Evolutionary conservation across 164 flowering plant genomes (phyloP).

Genomic region (Amborella trichopoda): DNA sequence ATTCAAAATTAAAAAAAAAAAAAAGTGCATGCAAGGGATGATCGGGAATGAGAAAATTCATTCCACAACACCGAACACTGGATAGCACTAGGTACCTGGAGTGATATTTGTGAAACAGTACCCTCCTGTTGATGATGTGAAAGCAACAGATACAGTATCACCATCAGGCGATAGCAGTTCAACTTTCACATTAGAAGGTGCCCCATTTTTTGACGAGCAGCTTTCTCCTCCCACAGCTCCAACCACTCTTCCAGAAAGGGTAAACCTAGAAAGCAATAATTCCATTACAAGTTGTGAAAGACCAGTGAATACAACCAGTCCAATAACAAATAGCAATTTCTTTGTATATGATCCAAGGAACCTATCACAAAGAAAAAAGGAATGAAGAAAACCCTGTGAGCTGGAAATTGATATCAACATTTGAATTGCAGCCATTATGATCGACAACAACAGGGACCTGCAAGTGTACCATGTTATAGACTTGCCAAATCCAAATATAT

Average conservation of each 20-base stretch:
- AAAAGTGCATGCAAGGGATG: background rate
- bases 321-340: background rate
- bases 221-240: conserved; percentile 94
- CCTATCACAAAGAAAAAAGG: conserved; percentile 1
- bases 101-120: conserved; percentile 62
- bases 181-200: conserved; percentile 70
- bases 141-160: conserved; percentile 49
- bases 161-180: conserved; percentile 58
- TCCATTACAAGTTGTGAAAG: background rate
- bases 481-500: no score
- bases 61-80: background rate
- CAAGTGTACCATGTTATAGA: no score
- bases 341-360: background rate
- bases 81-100: conserved; percentile 56
- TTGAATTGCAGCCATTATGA: conserved; percentile 76
- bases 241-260: conserved; percentile 72
- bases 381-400: conserved; percentile 98
- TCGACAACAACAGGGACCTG: conserved; percentile 87
- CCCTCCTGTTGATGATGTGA: conserved; percentile 50
- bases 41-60: background rate
- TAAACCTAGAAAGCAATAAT: conserved; percentile 40
- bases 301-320: conserved; percentile 1
- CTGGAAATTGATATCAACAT: conserved; percentile 83
- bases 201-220: conserved; percentile 58
- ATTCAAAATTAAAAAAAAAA: no score